Evolutionary conservation across 106 monocot genomes (phyloP).

Genomic region (Iris macrosiphon): DNA sequence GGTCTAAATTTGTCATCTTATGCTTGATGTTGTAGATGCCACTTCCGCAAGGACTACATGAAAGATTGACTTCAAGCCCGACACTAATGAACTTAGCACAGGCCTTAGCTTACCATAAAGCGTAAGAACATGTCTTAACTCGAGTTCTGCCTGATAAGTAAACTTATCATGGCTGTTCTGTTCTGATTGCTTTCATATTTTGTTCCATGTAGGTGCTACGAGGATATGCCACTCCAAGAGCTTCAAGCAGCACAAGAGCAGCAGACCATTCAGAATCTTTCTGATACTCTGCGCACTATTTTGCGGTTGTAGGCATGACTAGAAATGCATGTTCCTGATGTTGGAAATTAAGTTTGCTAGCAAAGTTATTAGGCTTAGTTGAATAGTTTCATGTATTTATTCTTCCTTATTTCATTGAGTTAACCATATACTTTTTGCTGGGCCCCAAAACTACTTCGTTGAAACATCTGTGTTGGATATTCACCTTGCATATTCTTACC

Average conservation of each 20-base stretch:
- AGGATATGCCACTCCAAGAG: conserved; percentile 86
- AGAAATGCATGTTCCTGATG: too few relatives aligned
- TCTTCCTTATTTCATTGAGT: too few relatives aligned
- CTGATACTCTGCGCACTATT: conserved; percentile 83
- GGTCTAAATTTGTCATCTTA: neutral
- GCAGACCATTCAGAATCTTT: conserved; percentile 77
- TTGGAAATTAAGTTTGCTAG: too few relatives aligned
- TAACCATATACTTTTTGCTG: too few relatives aligned
- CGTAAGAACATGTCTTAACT: conserved; percentile 16
- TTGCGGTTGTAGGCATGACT: conserved; percentile 58
- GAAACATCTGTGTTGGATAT: too few relatives aligned
- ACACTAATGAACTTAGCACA: conserved; percentile 91
- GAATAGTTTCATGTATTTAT: too few relatives aligned
- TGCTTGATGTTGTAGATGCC: conserved; percentile 39
- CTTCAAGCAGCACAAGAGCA: conserved; percentile 78
- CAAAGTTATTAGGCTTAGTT: too few relatives aligned
- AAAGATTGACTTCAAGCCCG: conserved; percentile 68
- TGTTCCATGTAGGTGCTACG: conserved; percentile 45
- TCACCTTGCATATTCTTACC: too few relatives aligned
- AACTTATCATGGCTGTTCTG: too few relatives aligned
- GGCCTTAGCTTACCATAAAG: conserved; percentile 84
- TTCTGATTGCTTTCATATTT: too few relatives aligned
- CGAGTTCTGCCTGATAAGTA: too few relatives aligned
- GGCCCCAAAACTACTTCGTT: too few relatives aligned
- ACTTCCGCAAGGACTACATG: conserved; percentile 78